A percentile compares a stretch with the other conserved stretches of the same genome.
Conservation (phyloP, 176 grass and related monocot genomes). For the Carex littledalei region DNA sequence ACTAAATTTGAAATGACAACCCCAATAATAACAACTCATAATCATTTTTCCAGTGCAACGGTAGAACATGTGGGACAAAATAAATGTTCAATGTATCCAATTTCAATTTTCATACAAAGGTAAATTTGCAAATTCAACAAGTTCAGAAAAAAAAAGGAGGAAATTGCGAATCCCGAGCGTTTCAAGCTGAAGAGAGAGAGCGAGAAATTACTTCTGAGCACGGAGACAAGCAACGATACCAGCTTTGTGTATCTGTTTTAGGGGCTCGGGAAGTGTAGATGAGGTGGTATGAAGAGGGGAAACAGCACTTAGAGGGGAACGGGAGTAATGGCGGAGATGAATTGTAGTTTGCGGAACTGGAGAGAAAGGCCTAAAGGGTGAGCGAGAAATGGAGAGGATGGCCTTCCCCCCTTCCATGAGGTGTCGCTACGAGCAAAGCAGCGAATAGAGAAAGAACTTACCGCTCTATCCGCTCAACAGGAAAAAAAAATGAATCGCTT, state of each 20-base stretch:
- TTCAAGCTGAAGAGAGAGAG: neutral
- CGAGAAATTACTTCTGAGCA: conserved; percentile 36
- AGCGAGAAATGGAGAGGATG: conserved; percentile 14
- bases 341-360: neutral
- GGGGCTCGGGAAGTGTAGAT: conserved; percentile 2
- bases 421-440: neutral
- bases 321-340: neutral
- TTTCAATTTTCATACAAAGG: neutral
- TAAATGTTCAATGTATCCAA: neutral
- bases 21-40: neutral
- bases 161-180: neutral
- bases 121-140: neutral
- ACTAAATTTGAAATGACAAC: neutral
- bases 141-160: neutral
- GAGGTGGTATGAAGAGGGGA: neutral
- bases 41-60: neutral
- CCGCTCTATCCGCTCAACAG: neutral
- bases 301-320: neutral
- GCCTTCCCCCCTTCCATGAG: neutral
- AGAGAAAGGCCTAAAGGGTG: neutral
- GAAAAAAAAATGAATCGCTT: neutral
- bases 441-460: neutral
- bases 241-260: conserved; percentile 36
- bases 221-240: conserved; percentile 49
- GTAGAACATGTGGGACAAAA: neutral